Conservation (phyloP, 176 grass and related monocot species). For the Otatea glauca region DNA sequence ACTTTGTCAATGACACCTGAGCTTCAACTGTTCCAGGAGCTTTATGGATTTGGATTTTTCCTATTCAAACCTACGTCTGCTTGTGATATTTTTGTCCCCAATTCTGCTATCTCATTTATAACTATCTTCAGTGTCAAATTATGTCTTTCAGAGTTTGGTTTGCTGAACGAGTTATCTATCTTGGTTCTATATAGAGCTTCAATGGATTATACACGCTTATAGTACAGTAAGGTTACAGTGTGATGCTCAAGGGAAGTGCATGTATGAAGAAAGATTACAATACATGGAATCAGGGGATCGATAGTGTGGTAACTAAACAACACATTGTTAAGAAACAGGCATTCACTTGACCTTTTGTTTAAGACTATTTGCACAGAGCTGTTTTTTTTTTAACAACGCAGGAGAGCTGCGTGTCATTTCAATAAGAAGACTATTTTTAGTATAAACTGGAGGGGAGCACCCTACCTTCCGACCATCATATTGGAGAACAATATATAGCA, state of each 20-base stretch:
- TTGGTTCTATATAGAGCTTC: background rate
- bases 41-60: conserved; percentile 18
- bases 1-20: conserved; percentile 14
- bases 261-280: conserved; percentile 5
- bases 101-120: conserved; percentile 13
- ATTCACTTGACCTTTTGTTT: conserved; percentile 9
- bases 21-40: background rate
- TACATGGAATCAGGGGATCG: background rate
- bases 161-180: background rate
- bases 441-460: background rate
- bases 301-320: no score
- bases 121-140: background rate
- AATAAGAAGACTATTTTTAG: conserved; percentile 8
- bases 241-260: background rate
- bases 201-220: background rate
- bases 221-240: conserved; percentile 5
- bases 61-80: background rate
- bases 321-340: background rate
- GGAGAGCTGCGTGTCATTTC: no score
- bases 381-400: no score
- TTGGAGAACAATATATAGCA: background rate
- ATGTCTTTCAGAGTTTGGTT: background rate
- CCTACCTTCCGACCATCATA: background rate
- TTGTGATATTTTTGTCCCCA: conserved; percentile 17
- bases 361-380: conserved; percentile 5